Evolutionary conservation across 2,329 filamentous ascomycete genomes (phyloP), one percentile per base, ranked within the genome.

Genomic region (Phaeosphaeriaceae sp.): DNA sequence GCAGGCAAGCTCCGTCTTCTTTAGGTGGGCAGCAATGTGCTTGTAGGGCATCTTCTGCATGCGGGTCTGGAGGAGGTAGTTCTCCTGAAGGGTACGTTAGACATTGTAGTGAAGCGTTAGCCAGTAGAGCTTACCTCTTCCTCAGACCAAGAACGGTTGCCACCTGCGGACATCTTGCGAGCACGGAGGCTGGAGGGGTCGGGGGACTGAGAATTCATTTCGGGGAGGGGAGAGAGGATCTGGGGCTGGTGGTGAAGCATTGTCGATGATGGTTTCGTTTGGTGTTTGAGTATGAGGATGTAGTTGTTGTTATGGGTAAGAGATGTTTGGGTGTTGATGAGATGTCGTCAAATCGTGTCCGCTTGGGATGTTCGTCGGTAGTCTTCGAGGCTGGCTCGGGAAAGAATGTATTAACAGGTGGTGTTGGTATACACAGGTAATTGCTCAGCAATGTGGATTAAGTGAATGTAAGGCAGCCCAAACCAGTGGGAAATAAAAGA

Each of bases 1-100:
- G 80, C 92, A 96, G 49, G 92, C 92, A 59, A 95, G 84, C 81
- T 95, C 92, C 0, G 92, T 95, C 83, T 95, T 96, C 80, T 93
- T 92, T 67, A 95, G 82, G 70, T 94, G 90, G 59, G 89, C 87
- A 58, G 92, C 92, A 74, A 95, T 95, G 76, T 94, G 91, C 84
- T 94, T 95, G 80, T 95, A 95, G 0, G 92, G 92, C 88, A 94
- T 93, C 81, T 94, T 94, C 72, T 94, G 91, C 71, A 92, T 86
- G 58, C 92, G 90, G 60, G 91, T 94, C 79, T 93, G 91, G 61
- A 95, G 85, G 55, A 95, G 88, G 77, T 94, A 95, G 58, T 89
- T 86, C 80, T 95, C 92, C 91, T 94, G 64, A 62, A 49, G 35
- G 28, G 4, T 21, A 11, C 57, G 69, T 75, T 52, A 77, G 67